Percentiles rank a stretch among this genome's conserved stretches.
Conservation (phyloP, 306 rosid species). For the Sindora glabra region DNA sequence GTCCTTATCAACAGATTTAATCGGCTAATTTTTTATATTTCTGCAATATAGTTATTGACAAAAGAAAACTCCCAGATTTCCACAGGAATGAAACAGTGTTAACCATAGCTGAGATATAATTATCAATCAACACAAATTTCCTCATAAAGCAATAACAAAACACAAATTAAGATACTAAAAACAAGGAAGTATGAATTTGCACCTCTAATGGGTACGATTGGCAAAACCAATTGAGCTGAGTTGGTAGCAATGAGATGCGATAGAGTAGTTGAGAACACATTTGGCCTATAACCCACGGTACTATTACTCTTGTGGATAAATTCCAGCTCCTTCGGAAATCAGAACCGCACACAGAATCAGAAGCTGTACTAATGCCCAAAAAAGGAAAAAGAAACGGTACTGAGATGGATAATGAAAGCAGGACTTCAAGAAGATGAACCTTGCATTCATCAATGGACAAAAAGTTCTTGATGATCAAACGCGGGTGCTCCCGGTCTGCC, state of each 20-base stretch:
- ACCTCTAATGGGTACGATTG: slow-evolving; percentile 81
- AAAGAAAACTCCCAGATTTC: background rate
- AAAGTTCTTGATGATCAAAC: slow-evolving; percentile 41
- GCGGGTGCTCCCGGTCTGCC: slow-evolving; percentile 40
- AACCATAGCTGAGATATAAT: background rate
- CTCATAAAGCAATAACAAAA: background rate
- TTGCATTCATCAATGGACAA: slow-evolving; percentile 40
- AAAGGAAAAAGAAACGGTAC: slow-evolving; percentile 2
- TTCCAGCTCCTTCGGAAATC: slow-evolving; percentile 47
- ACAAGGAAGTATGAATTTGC: background rate
- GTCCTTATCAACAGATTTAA: background rate
- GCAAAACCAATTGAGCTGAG: slow-evolving; percentile 56
- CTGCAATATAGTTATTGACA: background rate
- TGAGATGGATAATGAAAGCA: too few species aligned
- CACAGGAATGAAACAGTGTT: too few species aligned
- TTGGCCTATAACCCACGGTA: slow-evolving; percentile 80
- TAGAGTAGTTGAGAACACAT: slow-evolving; percentile 80
- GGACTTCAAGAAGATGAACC: slow-evolving; percentile 5
- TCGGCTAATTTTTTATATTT: background rate
- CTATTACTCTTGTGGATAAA: slow-evolving; percentile 85
- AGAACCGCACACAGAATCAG: background rate
- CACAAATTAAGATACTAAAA: background rate
- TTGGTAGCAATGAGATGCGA: slow-evolving; percentile 81
- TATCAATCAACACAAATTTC: background rate
- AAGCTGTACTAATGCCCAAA: background rate